phyloP scores from a whole-genome alignment of 2,329 filamentous ascomycete species.

The Diaporthe humulicola region DNA sequence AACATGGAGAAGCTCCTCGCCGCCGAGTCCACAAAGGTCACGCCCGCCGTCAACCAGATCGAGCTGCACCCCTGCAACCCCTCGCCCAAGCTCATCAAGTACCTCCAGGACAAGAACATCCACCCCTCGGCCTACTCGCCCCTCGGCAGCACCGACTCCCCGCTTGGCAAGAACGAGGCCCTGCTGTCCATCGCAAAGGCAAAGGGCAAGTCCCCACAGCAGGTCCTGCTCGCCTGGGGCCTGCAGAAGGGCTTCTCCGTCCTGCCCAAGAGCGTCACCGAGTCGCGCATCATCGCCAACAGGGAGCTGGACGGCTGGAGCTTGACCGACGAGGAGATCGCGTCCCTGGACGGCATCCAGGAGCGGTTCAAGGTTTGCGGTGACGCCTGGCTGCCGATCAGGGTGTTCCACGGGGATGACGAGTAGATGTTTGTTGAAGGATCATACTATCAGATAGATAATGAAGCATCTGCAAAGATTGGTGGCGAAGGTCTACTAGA shows the following conservation, averaged over 20 bases:
- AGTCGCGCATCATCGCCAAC: constrained; percentile 81
- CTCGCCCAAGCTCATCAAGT: constrained; percentile 82
- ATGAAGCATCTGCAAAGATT: constrained; percentile 10
- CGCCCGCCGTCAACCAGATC: constrained; percentile 83
- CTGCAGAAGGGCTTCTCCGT: constrained; percentile 85
- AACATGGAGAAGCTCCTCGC: constrained; percentile 84
- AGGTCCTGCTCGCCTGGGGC: constrained; percentile 85
- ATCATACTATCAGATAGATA: background rate
- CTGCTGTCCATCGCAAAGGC: constrained; percentile 72
- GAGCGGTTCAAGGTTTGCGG: constrained; percentile 88
- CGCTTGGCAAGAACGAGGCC: constrained; percentile 75
- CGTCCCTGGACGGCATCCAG: constrained; percentile 74
- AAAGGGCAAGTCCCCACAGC: constrained; percentile 79
- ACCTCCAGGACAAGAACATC: constrained; percentile 80
- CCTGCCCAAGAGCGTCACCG: constrained; percentile 86
- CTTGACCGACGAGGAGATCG: constrained; percentile 79
- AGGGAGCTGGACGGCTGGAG: constrained; percentile 81
- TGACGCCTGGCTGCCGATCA: constrained; percentile 80
- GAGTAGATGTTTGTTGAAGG: constrained; percentile 63
- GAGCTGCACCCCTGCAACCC: constrained; percentile 86
- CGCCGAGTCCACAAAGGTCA: constrained; percentile 71
- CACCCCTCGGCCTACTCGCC: constrained; percentile 82
- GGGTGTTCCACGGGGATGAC: constrained; percentile 87
- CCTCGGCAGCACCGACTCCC: constrained; percentile 78
- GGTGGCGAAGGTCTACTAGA: background rate